Base-by-base conservation (phyloP, 1,284 basidiomycete species). In the Ganoderma boninense region DNA sequence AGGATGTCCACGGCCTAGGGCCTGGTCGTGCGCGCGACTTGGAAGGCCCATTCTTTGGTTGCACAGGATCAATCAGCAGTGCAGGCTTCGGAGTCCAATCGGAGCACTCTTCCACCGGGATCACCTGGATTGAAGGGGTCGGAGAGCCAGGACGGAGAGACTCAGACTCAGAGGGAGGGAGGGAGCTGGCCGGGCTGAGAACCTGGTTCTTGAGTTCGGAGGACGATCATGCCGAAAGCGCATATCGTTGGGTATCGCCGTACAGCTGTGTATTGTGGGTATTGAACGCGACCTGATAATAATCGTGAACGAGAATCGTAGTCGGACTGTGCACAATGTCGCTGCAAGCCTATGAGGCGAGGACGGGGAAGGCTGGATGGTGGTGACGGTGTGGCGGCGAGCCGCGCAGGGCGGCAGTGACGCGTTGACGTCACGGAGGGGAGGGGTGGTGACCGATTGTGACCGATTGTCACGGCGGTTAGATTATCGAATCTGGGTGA, bases 391-490 rank as follows among this genome's bases (percentile, higher is more conserved):
- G 46, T 49, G 46, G 46, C 18, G 44, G 44, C 46, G 46, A 49
- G 46, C 38, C 38, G 38, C 38, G 38, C 38, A 40, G 38, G 38
- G 11, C 43, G 43, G 43, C 16, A 13, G 26, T 32, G 26, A 57
- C 18, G 54, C 26, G 29, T 16, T 57, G 54, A 56, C 52, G 20
- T 5, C 14, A 18, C 43, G 6, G 43, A 13, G 10, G 23, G n/a
- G 29, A 13, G 26, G 16, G 49, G 32, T 16, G 18, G 73, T 71
- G 62, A 74, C 69, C 67, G 77, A 78, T 77, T 64, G 77, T 78
- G 77, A 78, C 76, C 68, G 76, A 78, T 78, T 78, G 77, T 78
- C 71, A 78, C 77, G 66, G 73, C 75, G 77, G 71, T 75, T 74
- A 79, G 77, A 78, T 77, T 73, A 77, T 77, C 76, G 67, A 69